Conservation (phyloP, 805 yeast species). For the Sugiyamaella lignohabitans region DNA sequence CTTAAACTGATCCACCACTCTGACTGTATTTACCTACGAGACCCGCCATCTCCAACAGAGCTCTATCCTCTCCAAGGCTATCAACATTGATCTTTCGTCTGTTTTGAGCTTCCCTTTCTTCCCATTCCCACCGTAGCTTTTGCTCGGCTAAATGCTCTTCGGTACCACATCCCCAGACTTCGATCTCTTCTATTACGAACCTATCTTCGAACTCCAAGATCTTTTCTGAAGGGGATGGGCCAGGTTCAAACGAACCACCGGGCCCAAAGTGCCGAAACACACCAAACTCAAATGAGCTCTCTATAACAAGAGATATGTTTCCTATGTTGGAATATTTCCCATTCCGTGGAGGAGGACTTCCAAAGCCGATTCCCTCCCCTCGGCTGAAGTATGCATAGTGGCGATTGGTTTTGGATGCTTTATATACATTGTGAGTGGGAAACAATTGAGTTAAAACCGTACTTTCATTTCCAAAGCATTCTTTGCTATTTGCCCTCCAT, state of each 20-base stretch:
- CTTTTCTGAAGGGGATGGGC: slow-evolving; percentile 26
- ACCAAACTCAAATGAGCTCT: slow-evolving; percentile 71
- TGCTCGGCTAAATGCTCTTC: slow-evolving; percentile 73
- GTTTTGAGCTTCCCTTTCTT: slow-evolving; percentile 74
- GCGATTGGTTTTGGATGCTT: slow-evolving; percentile 31
- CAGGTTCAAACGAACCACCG: slow-evolving; percentile 44
- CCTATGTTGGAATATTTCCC: slow-evolving; percentile 45
- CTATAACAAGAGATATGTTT: slow-evolving; percentile 72
- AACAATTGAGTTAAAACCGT: slow-evolving; percentile 58
- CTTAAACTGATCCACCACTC: slow-evolving; percentile 44
- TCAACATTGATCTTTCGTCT: slow-evolving; percentile 63
- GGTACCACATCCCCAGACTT: slow-evolving; percentile 90
- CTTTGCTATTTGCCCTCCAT: slow-evolving; percentile 71
- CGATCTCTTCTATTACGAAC: slow-evolving; percentile 65
- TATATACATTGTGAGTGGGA: slow-evolving; percentile 58
- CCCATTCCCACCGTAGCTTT: slow-evolving; percentile 82
- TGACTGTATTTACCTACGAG: slow-evolving; percentile 40
- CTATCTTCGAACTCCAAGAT: slow-evolving; percentile 54
- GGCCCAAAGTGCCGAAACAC: slow-evolving; percentile 63
- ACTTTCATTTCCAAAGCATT: slow-evolving; percentile 58
- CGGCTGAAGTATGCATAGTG: slow-evolving; percentile 51
- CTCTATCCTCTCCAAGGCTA: slow-evolving; percentile 68
- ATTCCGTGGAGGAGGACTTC: slow-evolving; percentile 55
- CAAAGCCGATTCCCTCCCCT: slow-evolving; percentile 73
- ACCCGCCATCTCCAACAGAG: slow-evolving; percentile 80